A percentile compares a stretch with the other conserved stretches of the same genome.
These are phyloP conservation scores for Schizosaccharomyces versatilis DNA, from an alignment of 1,139 yeast species.

Conservation along the genomic window DNA sequence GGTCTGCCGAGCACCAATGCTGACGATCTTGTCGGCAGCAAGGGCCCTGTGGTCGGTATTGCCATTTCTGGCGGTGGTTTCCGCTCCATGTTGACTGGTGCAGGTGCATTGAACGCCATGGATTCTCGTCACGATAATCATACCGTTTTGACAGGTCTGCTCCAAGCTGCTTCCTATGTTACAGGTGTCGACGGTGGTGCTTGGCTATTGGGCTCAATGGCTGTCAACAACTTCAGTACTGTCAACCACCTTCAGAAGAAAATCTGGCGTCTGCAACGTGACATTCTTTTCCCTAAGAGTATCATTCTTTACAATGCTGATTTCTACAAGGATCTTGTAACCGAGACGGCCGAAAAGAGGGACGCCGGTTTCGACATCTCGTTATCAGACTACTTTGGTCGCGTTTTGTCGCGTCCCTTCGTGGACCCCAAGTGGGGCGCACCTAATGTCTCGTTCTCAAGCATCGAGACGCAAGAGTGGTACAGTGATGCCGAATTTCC, in stretches of 20 bases:
- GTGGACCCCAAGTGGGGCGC: constrained; percentile 38
- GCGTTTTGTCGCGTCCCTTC: constrained; percentile 61
- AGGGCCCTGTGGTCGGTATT: constrained; percentile 34
- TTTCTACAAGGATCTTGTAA: constrained; percentile 34
- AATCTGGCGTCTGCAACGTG: constrained; percentile 9
- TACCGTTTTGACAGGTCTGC: constrained; percentile 44
- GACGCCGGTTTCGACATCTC: constrained; percentile 61
- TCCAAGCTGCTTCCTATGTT: constrained; percentile 58
- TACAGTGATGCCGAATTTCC: constrained; percentile 58
- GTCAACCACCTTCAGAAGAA: background rate
- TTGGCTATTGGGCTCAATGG: constrained; percentile 55
- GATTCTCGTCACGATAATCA: constrained; percentile 45
- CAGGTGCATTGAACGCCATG: constrained; percentile 61
- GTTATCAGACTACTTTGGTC: constrained; percentile 83
- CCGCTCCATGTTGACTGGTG: constrained; percentile 74
- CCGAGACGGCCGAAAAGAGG: constrained; percentile 35
- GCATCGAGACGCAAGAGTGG: constrained; percentile 30
- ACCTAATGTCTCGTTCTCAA: constrained; percentile 44
- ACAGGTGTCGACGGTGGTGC: constrained; percentile 75
- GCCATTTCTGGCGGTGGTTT: constrained; percentile 88
- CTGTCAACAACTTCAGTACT: constrained; percentile 14
- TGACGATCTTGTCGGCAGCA: constrained; percentile 25
- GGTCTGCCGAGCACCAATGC: constrained; percentile 20
- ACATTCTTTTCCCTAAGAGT: constrained; percentile 51
- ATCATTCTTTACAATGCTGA: constrained; percentile 24